Evolutionary conservation across 345 rosid species (phyloP).

Genomic region (Salix brachista): DNA sequence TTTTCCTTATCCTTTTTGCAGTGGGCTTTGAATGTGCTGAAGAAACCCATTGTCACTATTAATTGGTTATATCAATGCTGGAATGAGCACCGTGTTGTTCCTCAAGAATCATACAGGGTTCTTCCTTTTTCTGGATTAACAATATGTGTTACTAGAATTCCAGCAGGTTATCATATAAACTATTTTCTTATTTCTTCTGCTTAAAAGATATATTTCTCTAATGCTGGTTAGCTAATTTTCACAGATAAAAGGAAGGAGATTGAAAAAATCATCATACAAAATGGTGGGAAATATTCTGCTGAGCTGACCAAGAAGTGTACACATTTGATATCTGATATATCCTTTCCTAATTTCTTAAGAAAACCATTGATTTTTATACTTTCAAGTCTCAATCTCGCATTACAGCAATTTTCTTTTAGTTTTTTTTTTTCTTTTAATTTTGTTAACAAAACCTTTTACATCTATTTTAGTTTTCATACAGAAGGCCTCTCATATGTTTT

Average conservation of each 20-base stretch:
- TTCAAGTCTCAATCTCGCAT: too few species aligned
- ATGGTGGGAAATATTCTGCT: constrained; percentile 85
- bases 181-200: constrained; percentile 13
- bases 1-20: constrained; percentile 31
- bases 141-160: constrained; percentile 72
- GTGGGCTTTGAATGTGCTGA: constrained; percentile 81
- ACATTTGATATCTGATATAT: constrained; percentile 90
- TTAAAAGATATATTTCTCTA: constrained; percentile 10
- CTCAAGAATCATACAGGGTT: constrained; percentile 80
- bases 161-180: constrained; percentile 50
- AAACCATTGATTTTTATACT: not conserved
- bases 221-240: constrained; percentile 28
- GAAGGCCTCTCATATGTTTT: not conserved
- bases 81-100: constrained; percentile 91
- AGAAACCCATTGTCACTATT: constrained; percentile 73
- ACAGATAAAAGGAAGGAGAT: constrained; percentile 80
- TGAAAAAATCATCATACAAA: constrained; percentile 48
- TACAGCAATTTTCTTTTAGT: too few species aligned
- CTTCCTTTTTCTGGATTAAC: constrained; percentile 86
- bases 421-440: too few species aligned
- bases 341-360: constrained; percentile 31
- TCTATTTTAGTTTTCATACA: not conserved
- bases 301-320: constrained; percentile 83
- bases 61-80: constrained; percentile 86
- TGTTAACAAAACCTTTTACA: not conserved